These are phyloP conservation scores for Fomitopsis schrenkii DNA, from an alignment of 1,284 basidiomycete species.

Conservation along the genomic window DNA sequence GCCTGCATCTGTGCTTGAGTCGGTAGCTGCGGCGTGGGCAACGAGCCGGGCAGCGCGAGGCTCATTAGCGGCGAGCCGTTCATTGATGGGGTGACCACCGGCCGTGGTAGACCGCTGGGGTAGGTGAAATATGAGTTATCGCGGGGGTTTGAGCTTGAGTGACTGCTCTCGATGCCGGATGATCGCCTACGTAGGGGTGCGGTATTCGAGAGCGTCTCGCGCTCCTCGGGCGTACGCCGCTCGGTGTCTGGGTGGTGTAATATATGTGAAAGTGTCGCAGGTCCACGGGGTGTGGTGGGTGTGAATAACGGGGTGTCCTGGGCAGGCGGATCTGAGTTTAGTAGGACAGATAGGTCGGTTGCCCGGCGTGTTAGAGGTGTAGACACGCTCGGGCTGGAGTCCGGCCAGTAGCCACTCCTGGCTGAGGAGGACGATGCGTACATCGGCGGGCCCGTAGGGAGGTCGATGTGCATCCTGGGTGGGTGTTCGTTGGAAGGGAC, in stretches of 20 bases:
- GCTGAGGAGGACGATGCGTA: conserved; percentile 14
- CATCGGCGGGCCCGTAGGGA: conserved; percentile 12
- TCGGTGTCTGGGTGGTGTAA: conserved; percentile 32
- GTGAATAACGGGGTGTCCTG: conserved; percentile 39
- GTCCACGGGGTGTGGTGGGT: conserved; percentile 29
- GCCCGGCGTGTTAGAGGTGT: conserved; percentile 51
- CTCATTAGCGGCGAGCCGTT: conserved; percentile 1
- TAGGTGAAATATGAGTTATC: conserved; percentile 25
- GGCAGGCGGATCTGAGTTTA: conserved; percentile 50
- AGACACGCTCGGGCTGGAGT: conserved; percentile 12
- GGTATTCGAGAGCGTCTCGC: conserved; percentile 26
- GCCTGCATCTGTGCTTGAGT: conserved; percentile 2
- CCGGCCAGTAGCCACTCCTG: conserved; percentile 11
- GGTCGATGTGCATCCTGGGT: conserved; percentile 25
- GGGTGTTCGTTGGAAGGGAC: conserved; percentile 28
- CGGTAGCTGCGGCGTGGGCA: conserved; percentile 4
- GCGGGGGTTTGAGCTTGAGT: conserved; percentile 13
- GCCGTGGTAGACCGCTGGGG: conserved; percentile 1
- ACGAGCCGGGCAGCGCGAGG: conserved; percentile 18
- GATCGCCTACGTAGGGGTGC: conserved; percentile 26
- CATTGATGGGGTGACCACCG: conserved; percentile 3
- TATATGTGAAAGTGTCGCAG: conserved; percentile 49
- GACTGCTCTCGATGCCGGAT: conserved; percentile 9
- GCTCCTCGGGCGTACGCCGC: conserved; percentile 32
- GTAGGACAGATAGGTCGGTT: conserved; percentile 65